These are phyloP conservation scores for Eremothecium gossypii DNA, from an alignment of 1,139 yeast genomes.

Conservation along the genomic window DNA sequence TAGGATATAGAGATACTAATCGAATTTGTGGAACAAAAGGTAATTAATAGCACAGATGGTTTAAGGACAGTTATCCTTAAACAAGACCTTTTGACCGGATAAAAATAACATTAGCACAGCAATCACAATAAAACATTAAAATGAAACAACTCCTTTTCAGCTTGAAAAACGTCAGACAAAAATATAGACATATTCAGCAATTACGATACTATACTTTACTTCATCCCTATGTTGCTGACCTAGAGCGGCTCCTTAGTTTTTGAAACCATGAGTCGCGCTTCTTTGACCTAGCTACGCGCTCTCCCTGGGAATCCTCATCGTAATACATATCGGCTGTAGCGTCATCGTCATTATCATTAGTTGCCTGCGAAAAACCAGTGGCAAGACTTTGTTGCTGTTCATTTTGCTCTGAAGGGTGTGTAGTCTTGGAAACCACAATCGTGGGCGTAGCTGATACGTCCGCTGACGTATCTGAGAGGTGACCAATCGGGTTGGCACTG, in stretches of 20 bases:
- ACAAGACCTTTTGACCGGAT: not conserved
- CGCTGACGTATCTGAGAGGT: no score
- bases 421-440: not conserved
- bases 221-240: conserved; percentile 15
- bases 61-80: not conserved
- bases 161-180: no score
- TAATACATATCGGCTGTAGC: conserved; percentile 9
- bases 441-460: not conserved
- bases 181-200: no score
- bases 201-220: not conserved
- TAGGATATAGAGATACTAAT: conserved; percentile 7
- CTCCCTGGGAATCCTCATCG: conserved; percentile 21
- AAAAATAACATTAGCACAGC: not conserved
- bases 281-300: conserved; percentile 17
- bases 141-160: not conserved
- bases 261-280: conserved; percentile 29
- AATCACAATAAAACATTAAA: not conserved
- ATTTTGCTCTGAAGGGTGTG: no score
- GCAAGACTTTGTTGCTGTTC: no score
- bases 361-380: no score
- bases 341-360: conserved; percentile 14
- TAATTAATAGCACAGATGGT: conserved; percentile 3
- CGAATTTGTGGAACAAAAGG: not conserved
- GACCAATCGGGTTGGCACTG: no score
- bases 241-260: conserved; percentile 25